Percentiles rank a stretch among this genome's conserved stretches.
These are phyloP conservation scores for Morella rubra DNA, from an alignment of 306 rosid genomes.

Conservation along the genomic window DNA sequence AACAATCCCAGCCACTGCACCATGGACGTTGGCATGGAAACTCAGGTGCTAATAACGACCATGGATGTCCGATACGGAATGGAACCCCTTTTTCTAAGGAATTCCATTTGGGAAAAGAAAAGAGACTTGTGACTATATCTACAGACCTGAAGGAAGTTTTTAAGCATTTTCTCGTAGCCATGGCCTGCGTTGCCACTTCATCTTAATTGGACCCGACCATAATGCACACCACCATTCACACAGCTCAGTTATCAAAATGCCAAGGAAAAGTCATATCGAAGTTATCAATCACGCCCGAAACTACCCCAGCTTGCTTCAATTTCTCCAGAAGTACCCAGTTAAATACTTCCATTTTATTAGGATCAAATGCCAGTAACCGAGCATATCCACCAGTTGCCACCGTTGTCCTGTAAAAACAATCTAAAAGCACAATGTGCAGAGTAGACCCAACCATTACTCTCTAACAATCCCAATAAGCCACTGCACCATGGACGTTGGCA, in stretches of 20 bases:
- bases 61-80: too few relatives aligned
- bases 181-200: slow-evolving; percentile 60
- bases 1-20: slow-evolving; percentile 80
- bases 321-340: slow-evolving; percentile 68
- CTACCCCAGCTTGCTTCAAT: slow-evolving; percentile 56
- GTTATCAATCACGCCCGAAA: slow-evolving; percentile 72
- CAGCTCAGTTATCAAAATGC: too few relatives aligned
- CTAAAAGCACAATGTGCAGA: slow-evolving; percentile 79
- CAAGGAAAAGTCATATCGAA: slow-evolving; percentile 90
- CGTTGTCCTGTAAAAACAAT: slow-evolving; percentile 66
- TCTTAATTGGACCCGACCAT: too few relatives aligned
- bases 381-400: slow-evolving; percentile 88
- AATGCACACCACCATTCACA: too few relatives aligned
- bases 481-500: slow-evolving; percentile 81
- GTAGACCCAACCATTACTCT: slow-evolving; percentile 99
- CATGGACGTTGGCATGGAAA: slow-evolving; percentile 75
- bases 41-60: slow-evolving; percentile 62
- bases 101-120: background rate
- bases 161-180: slow-evolving; percentile 55
- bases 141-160: slow-evolving; percentile 71
- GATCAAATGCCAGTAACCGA: slow-evolving; percentile 68
- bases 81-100: background rate
- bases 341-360: slow-evolving; percentile 81
- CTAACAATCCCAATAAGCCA: slow-evolving; percentile 74
- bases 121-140: background rate